These are phyloP conservation scores for Pouteria glomerata DNA, from an alignment of 148 eudicot species.

Conservation along the genomic window DNA sequence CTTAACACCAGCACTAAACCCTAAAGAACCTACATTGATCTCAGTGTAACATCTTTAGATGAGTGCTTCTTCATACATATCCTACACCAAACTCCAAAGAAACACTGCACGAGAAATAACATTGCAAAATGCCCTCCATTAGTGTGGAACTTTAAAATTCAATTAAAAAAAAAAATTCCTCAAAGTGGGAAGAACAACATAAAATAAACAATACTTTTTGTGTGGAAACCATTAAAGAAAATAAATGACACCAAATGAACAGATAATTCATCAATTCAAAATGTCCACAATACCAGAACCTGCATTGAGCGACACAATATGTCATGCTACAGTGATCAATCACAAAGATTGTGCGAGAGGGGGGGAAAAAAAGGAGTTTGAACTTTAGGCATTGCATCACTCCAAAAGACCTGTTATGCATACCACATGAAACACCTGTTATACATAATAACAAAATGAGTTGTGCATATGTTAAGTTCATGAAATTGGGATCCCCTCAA, in stretches of 20 bases:
- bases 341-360: not conserved
- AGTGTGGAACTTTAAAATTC: not conserved
- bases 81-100: not conserved
- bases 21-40: not conserved
- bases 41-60: not conserved
- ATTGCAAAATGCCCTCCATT: not conserved
- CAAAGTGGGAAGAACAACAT: not conserved
- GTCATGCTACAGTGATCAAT: not conserved
- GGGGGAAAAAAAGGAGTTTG: no score
- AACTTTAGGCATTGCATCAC: not conserved
- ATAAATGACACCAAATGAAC: not conserved
- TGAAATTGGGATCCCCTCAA: not conserved
- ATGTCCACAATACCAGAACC: not conserved
- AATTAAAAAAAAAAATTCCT: not conserved
- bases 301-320: not conserved
- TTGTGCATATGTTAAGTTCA: not conserved
- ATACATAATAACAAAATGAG: not conserved
- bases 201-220: not conserved
- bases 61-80: not conserved
- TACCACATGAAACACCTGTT: not conserved
- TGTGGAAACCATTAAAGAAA: not conserved
- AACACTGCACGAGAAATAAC: not conserved
- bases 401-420: not conserved
- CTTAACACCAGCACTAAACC: not conserved
- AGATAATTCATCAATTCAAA: not conserved